These are phyloP conservation scores for Diplodia mutila DNA, from an alignment of 2,329 filamentous ascomycete genomes.

Conservation along the genomic window DNA sequence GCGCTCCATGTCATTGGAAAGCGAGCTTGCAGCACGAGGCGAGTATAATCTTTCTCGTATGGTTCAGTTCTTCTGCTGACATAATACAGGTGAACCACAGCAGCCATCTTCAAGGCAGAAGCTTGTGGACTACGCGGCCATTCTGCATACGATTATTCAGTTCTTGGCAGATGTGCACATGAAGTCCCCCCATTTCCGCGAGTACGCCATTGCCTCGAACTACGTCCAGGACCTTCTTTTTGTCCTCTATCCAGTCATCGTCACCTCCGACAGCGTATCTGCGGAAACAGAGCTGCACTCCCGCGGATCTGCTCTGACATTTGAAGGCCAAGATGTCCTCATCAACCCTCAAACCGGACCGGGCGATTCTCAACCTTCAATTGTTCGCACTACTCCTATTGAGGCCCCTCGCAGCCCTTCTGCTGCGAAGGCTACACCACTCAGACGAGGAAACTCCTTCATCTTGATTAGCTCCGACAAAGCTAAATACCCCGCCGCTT, in stretches of 20 bases:
- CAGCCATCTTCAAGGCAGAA: slow-evolving; percentile 26
- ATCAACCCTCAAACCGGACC: slow-evolving; percentile 73
- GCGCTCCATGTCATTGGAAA: slow-evolving; percentile 69
- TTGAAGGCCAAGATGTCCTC: slow-evolving; percentile 83
- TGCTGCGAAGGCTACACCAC: slow-evolving; percentile 59
- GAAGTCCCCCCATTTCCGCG: slow-evolving; percentile 76
- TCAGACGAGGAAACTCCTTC: slow-evolving; percentile 86
- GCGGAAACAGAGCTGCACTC: slow-evolving; percentile 88
- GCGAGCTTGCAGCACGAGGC: slow-evolving; percentile 53
- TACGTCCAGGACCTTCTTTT: slow-evolving; percentile 80
- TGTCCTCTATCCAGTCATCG: slow-evolving; percentile 83
- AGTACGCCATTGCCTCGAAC: slow-evolving; percentile 78
- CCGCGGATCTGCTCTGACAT: slow-evolving; percentile 76
- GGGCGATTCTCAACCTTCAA: slow-evolving; percentile 60
- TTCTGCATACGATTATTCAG: slow-evolving; percentile 75
- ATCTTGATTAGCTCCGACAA: slow-evolving; percentile 79
- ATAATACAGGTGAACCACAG: neutral
- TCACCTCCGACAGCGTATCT: slow-evolving; percentile 80
- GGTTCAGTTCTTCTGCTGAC: neutral
- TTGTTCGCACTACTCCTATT: slow-evolving; percentile 73
- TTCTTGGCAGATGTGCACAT: slow-evolving; percentile 79
- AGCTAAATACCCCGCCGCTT: slow-evolving; percentile 57
- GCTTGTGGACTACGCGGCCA: slow-evolving; percentile 61
- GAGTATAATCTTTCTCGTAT: slow-evolving; percentile 21
- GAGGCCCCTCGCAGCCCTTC: slow-evolving; percentile 42